Base-by-base conservation (phyloP, 352 stramenopile genomes). In the Phytophthora podocarpi region DNA sequence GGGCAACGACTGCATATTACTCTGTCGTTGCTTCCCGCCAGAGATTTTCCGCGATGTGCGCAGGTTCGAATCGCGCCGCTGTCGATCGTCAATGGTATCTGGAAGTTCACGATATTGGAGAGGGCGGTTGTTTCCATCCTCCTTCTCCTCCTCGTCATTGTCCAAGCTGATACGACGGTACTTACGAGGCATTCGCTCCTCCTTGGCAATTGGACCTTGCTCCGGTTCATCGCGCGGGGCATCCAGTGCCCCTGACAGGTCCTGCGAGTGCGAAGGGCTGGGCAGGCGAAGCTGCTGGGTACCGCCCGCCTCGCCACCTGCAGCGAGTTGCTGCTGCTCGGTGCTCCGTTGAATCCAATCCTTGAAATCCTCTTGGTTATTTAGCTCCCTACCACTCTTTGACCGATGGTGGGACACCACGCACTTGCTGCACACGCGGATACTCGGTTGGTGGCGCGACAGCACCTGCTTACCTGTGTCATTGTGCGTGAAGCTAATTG, bases 401-500 rank as follows among this genome's bases (percentile, higher is more conserved):
- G 80, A 87, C 2, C 83, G 85, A 56, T 96, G 87, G 34, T 90
- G 83, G 15, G 70, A 87, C 27, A 91, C 78, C 36, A 93, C 82
- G 46, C 87, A 96, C 43, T 89, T 89, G 31, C 80, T 91, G 53
- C 87, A 96, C 30, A 96, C 82, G 7, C 87, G 82, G 48, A 94
- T 93, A 64, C 81, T 94, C 21, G 83, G 77, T 63, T 93, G 83
- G 49, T 94, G 85, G 2, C 83, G 77, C 23, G 85, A 92, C 3
- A 91, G 61, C 23, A 90, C 83, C 50, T 90, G 83, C 47, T 87
- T 91, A 36, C 85, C 85, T 27, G 81, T 83, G 39, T 91, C 85
- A 48, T 89, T 92, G 57, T 93, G 82, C 30, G 85, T 87, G 45
- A 94, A 94, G 60, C 83, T 94, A 63, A 92, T 91, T 9, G 85